Base-by-base conservation (phyloP, 1,139 yeast species). In the Zhuliangozyma blackwelliae region DNA sequence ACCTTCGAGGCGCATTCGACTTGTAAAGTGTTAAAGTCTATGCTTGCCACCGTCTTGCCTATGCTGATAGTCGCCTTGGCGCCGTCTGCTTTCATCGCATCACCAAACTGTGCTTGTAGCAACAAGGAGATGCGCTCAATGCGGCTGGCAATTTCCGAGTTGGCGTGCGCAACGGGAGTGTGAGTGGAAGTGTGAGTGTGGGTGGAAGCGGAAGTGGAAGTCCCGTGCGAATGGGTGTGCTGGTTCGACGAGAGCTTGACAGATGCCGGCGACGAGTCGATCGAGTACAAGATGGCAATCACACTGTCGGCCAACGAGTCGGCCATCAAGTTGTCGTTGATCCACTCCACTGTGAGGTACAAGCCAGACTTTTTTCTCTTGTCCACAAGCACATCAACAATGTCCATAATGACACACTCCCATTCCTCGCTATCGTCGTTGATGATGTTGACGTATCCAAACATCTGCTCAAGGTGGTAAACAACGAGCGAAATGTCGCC, bases 241-340 rank as follows among this genome's bases (percentile, higher is more conserved):
- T 68, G 51, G 38, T 72, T 71, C 3, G 95, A 79, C 10, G 95
- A 80, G 44, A 88, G 59, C 53, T 89, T 92, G 22, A 92, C 96
- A 5, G 97, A 87, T 0, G 96, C 95, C 3, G 97, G 97, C 0
- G 96, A 82, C 0, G 96, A 82, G 55, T 92, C 98, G 31, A 92
- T 94, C 31, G 96, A 86, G 57, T 92, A 74, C 27, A 92, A 63
- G 31, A 92, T 88, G 1, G 97, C 96, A 42, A 94, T 75, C 2
- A 89, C 87, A 31, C 97, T 83, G 54, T 92, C 99, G 0, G 98
- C 98, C 48, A 92, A 77, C 0, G 97, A 84, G 51, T 92, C 98
- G 38, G 88, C 90, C 68, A 89, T 78, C 29, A 68, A 51, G 38
- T 87, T 71, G 44, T 90, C 94, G 47, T 95, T 92, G 21, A 81